phyloP scores from a whole-genome alignment of 23 red algal species.

The Gracilaria gracilis region DNA sequence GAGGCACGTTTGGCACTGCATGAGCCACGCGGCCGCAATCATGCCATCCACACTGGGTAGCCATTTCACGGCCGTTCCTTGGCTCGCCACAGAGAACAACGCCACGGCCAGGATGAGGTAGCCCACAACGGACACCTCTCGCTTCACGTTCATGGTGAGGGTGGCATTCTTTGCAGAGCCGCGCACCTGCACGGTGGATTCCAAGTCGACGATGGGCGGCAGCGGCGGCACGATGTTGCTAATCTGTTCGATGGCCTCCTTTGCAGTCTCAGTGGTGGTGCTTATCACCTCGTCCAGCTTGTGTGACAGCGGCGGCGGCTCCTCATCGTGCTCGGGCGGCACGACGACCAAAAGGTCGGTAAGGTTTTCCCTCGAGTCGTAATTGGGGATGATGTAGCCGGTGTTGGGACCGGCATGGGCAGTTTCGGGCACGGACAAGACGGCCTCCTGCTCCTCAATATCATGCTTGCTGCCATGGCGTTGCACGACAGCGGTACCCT shows the following conservation, averaged over 20 bases:
- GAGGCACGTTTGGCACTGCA: constrained; percentile 44
- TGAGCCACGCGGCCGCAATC: constrained; percentile 53
- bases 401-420: constrained; percentile 20
- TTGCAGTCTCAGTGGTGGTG: not conserved
- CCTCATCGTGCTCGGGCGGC: constrained; percentile 22
- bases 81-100: constrained; percentile 47
- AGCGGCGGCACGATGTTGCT: constrained; percentile 34
- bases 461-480: constrained; percentile 27
- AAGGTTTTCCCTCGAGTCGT: constrained; percentile 42
- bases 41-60: constrained; percentile 59
- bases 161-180: constrained; percentile 41
- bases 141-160: constrained; percentile 52
- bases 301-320: not conserved
- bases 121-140: constrained; percentile 28
- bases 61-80: constrained; percentile 62
- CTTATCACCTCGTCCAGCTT: not conserved
- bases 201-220: constrained; percentile 18
- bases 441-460: constrained; percentile 32
- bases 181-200: constrained; percentile 19
- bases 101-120: constrained; percentile 65
- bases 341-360: constrained; percentile 26
- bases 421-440: not conserved
- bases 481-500: constrained; percentile 10
- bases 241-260: constrained; percentile 13
- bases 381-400: constrained; percentile 18